Evolutionary conservation across 208 protist species (phyloP).

Genomic region (Leishmania amazonensis): DNA sequence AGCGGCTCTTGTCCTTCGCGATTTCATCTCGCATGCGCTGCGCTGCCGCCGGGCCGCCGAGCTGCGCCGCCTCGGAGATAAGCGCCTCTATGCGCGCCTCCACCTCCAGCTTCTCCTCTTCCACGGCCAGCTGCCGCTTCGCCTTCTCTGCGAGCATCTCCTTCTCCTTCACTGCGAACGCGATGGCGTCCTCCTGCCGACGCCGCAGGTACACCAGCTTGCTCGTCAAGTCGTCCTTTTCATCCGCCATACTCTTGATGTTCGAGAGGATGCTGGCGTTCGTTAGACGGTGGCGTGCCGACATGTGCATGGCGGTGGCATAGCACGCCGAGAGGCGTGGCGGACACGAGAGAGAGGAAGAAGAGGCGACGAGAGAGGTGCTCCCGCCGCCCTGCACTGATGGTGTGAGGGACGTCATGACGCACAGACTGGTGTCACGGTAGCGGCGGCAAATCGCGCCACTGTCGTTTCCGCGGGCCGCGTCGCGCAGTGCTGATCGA

Average conservation of each 20-base stretch:
- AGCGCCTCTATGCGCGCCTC: constrained; percentile 55
- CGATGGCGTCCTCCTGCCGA: constrained; percentile 79
- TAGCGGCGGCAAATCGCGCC: constrained; percentile 11
- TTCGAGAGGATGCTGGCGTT: constrained; percentile 78
- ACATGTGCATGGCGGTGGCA: neutral
- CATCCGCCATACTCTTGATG: constrained; percentile 67
- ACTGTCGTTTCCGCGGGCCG: neutral
- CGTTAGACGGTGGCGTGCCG: constrained; percentile 50
- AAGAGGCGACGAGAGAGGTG: neutral
- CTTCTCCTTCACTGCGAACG: constrained; percentile 81
- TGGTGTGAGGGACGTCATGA: neutral
- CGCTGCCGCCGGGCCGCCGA: constrained; percentile 49
- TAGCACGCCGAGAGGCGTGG: neutral
- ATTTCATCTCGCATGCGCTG: constrained; percentile 57
- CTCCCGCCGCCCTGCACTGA: neutral
- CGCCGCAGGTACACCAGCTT: constrained; percentile 74
- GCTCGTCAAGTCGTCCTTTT: constrained; percentile 64
- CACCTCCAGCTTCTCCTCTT: constrained; percentile 46
- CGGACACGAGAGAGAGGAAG: neutral
- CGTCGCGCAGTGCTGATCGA: constrained; percentile 12
- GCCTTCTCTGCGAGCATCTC: constrained; percentile 69
- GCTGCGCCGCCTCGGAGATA: constrained; percentile 51
- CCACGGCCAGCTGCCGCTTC: constrained; percentile 66
- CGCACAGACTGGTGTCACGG: neutral
- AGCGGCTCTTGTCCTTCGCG: constrained; percentile 52